These are phyloP conservation scores for Phytopythium oedochilum DNA, from an alignment of 352 stramenopile species.

Conservation along the genomic window DNA sequence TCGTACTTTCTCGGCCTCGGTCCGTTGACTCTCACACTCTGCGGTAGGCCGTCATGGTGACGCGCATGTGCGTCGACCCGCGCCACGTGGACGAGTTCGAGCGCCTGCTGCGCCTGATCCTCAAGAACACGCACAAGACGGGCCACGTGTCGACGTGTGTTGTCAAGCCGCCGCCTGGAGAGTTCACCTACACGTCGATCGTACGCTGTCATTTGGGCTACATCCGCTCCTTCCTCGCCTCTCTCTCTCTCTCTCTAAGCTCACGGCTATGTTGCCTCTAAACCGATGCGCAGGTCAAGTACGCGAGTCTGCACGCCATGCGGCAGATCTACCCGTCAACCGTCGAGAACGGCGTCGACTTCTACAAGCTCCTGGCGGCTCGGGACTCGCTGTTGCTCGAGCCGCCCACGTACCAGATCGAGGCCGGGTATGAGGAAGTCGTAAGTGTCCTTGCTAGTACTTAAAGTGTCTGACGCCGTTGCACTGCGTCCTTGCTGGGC, in stretches of 20 bases:
- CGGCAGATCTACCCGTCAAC: conserved; percentile 67
- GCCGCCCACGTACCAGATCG: conserved; percentile 80
- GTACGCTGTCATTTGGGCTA: no score
- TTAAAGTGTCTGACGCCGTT: not conserved
- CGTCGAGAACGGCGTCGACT: conserved; percentile 58
- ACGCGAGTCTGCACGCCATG: conserved; percentile 69
- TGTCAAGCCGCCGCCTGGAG: conserved; percentile 62
- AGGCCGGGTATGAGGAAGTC: conserved; percentile 43
- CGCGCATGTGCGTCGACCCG: conserved; percentile 72
- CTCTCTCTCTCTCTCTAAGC: not conserved
- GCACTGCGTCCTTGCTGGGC: not conserved
- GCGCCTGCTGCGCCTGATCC: conserved; percentile 68
- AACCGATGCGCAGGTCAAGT: conserved; percentile 58
- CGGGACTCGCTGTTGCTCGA: conserved; percentile 73
- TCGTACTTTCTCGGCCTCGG: not conserved
- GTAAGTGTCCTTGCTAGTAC: not conserved
- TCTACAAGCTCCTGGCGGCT: conserved; percentile 75
- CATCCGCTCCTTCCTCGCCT: conserved; percentile 5
- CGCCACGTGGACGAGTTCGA: conserved; percentile 78
- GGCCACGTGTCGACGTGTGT: conserved; percentile 81
- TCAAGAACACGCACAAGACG: conserved; percentile 74
- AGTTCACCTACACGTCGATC: conserved; percentile 82
- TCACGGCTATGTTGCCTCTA: not conserved
- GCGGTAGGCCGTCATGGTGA: conserved; percentile 80
- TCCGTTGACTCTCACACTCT: no score